Percentiles rank a stretch among this genome's conserved stretches.
phyloP scores from a whole-genome alignment of 345 rosid species.

The Arabidopsis suecica region DNA sequence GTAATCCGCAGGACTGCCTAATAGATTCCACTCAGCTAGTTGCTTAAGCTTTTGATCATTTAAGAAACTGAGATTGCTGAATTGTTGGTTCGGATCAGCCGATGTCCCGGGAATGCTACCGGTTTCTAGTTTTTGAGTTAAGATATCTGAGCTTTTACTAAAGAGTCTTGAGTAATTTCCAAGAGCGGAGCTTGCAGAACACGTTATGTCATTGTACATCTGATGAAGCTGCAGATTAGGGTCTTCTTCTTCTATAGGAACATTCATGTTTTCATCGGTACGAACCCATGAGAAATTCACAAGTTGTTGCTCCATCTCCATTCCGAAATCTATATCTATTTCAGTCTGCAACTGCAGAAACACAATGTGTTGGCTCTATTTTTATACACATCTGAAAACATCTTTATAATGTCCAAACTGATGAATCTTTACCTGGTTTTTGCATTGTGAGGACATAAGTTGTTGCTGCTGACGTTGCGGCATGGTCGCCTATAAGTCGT shows the following conservation, averaged over 20 bases:
- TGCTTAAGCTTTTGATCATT: conserved; percentile 60
- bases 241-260: conserved; percentile 51
- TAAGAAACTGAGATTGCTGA: conserved; percentile 53
- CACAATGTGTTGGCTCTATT: not conserved
- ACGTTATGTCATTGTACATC: conserved; percentile 60
- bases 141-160: conserved; percentile 58
- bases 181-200: conserved; percentile 64
- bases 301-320: conserved; percentile 62
- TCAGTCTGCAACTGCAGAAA: conserved; percentile 48
- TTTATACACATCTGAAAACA: conserved; percentile 3
- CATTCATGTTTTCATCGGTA: conserved; percentile 49
- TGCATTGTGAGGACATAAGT: conserved; percentile 53
- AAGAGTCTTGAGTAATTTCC: conserved; percentile 67
- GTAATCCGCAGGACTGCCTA: conserved; percentile 59
- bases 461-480: conserved; percentile 44
- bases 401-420: not conserved
- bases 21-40: conserved; percentile 59
- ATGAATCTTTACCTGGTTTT: conserved; percentile 49
- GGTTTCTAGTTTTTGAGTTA: conserved; percentile 57
- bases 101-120: conserved; percentile 49
- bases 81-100: conserved; percentile 43
- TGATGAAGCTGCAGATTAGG: conserved; percentile 50
- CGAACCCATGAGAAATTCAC: conserved; percentile 62
- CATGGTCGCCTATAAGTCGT: conserved; percentile 28
- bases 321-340: conserved; percentile 55